Percentiles rank a stretch among this genome's conserved stretches.
phyloP scores from a whole-genome alignment of 306 rosid species.

The Cucumis hystrix region DNA sequence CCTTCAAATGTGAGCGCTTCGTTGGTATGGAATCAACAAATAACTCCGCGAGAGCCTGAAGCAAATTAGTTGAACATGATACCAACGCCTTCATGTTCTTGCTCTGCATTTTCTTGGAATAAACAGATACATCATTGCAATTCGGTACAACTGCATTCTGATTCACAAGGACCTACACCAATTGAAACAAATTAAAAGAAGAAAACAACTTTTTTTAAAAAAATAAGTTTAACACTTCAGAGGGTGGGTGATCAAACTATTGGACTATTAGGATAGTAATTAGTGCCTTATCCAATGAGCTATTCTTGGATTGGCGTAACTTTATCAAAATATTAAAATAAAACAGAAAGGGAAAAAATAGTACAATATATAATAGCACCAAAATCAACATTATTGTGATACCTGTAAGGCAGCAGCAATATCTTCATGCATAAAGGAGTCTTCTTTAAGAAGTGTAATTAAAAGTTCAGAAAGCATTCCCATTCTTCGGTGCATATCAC shows the following conservation, averaged over 20 bases:
- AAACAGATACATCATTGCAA: conserved; percentile 20
- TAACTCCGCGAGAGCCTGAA: conserved; percentile 43
- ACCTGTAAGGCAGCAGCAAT: conserved; percentile 70
- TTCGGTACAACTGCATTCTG: conserved; percentile 49
- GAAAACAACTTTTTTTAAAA: not conserved
- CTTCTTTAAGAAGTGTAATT: conserved; percentile 56
- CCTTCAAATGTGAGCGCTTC: conserved; percentile 47
- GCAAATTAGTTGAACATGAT: conserved; percentile 51
- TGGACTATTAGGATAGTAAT: too few species aligned
- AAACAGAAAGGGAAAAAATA: not conserved
- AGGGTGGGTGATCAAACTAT: too few species aligned
- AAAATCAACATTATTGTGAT: not conserved
- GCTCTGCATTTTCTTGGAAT: conserved; percentile 61
- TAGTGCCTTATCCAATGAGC: too few species aligned
- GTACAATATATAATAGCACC: not conserved
- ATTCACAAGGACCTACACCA: conserved; percentile 58
- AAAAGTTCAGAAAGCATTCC: conserved; percentile 34
- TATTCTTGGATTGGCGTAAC: not conserved
- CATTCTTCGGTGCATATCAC: conserved; percentile 44
- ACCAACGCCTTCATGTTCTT: conserved; percentile 60
- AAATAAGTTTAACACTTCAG: too few species aligned
- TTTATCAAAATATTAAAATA: conserved; percentile 10
- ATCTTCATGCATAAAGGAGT: conserved; percentile 53
- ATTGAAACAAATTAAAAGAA: conserved; percentile 6
- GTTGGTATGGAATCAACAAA: conserved; percentile 43